Percentiles rank a stretch among this genome's conserved stretches.
phyloP scores from a whole-genome alignment of 2,329 filamentous ascomycete species.

The Salinomyces thailandicus region DNA sequence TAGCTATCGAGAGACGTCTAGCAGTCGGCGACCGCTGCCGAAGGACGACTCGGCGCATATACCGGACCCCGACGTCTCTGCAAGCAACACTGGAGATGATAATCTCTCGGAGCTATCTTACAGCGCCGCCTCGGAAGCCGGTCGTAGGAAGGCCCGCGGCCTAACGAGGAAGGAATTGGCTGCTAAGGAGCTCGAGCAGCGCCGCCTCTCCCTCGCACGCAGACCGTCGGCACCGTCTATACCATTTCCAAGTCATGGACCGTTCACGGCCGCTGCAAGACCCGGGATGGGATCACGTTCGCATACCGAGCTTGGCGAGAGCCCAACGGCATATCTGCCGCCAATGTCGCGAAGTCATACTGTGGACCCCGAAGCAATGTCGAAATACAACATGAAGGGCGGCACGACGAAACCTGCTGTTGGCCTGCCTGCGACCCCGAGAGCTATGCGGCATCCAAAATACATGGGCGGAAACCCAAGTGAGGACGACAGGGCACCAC shows the following conservation, averaged over 20 bases:
- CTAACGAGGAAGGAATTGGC: slow-evolving; percentile 35
- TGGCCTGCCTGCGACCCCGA: slow-evolving; percentile 81
- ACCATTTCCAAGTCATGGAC: slow-evolving; percentile 54
- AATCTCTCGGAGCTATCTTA: slow-evolving; percentile 8
- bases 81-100: slow-evolving; percentile 5
- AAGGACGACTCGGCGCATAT: slow-evolving; percentile 5
- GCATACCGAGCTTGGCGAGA: slow-evolving; percentile 34
- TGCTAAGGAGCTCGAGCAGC: slow-evolving; percentile 78
- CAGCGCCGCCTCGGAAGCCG: slow-evolving; percentile 5
- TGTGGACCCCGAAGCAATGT: slow-evolving; percentile 46
- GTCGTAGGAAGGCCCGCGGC: slow-evolving; percentile 4
- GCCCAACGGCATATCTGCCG: slow-evolving; percentile 29
- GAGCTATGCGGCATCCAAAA: slow-evolving; percentile 75
- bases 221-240: slow-evolving; percentile 72
- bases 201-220: slow-evolving; percentile 71
- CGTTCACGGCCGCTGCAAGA: slow-evolving; percentile 22
- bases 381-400: slow-evolving; percentile 27
- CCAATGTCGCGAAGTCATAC: slow-evolving; percentile 51
- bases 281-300: slow-evolving; percentile 29
- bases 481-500: slow-evolving; percentile 40
- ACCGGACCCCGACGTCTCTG: slow-evolving; percentile 2
- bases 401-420: slow-evolving; percentile 46
- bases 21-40: slow-evolving; percentile 11
- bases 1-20: slow-evolving; percentile 13
- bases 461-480: slow-evolving; percentile 51